Conservation (phyloP, 257 asterid genomes). For the Vinca minor region DNA sequence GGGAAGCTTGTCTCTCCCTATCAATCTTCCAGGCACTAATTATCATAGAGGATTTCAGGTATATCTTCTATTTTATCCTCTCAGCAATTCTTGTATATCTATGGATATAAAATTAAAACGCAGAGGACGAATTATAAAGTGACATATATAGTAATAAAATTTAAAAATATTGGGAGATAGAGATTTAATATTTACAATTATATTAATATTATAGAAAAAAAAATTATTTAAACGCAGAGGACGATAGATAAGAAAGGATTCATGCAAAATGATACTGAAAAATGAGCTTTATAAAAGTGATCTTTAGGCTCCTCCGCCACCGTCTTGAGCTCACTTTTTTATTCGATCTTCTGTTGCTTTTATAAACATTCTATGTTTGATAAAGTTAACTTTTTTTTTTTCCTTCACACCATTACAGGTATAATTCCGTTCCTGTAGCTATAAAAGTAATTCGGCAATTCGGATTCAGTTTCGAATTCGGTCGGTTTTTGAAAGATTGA, state of each 20-base stretch:
- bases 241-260: too few relatives aligned
- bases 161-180: too few relatives aligned
- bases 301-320: too few relatives aligned
- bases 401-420: slow-evolving; percentile 27
- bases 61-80: neutral
- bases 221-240: too few relatives aligned
- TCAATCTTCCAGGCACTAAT: slow-evolving; percentile 20
- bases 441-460: slow-evolving; percentile 43
- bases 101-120: too few relatives aligned
- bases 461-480: too few relatives aligned
- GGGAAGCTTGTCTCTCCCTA: slow-evolving; percentile 21
- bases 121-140: too few relatives aligned
- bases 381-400: slow-evolving; percentile 5
- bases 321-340: slow-evolving; percentile 4
- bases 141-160: too few relatives aligned
- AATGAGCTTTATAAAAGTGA: neutral
- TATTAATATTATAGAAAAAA: too few relatives aligned
- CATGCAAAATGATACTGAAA: too few relatives aligned
- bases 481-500: too few relatives aligned
- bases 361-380: slow-evolving; percentile 15
- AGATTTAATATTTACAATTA: too few relatives aligned
- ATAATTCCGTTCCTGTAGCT: slow-evolving; percentile 44
- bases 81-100: neutral
- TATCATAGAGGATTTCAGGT: slow-evolving; percentile 18
- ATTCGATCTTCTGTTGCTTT: slow-evolving; percentile 15